Base-by-base conservation (phyloP, 1,284 basidiomycete species). In the Ustilago tritici region DNA sequence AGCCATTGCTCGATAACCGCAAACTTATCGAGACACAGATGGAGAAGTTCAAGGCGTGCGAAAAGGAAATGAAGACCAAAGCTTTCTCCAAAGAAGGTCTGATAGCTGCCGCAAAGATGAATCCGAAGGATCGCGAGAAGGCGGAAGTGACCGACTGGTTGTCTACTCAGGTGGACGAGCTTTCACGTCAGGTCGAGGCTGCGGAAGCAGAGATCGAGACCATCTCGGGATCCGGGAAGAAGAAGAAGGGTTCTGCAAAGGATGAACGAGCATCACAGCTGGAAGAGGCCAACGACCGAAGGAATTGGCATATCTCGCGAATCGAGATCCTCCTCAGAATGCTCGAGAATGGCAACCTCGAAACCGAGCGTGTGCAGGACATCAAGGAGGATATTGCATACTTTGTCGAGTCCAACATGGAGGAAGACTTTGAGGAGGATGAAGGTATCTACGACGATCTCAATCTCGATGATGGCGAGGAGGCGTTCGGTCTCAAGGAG, bases 1-100 rank as follows among this genome's bases (percentile, higher is more conserved):
- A 92, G 47, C 89, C 91, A 66, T 89, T 99, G 81, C 88, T 97
- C 83, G 96, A 99, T 63, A 95, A 97, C 88, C 91, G 97, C 80
- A 93, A 92, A 87, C 88, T 98, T 76, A 99, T 99, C 86, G 97
- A 99, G 89, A 97, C 94, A 82, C 97, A 99, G 97, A 99, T 99
- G 97, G 97, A 99, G 89, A 95, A 94, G 85, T 99, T 99, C 91
- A 99, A 99, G 86, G 96, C 96, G 31, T 94, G 95, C 88, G 97
- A 99, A 89, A 99, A 99, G 89, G 97, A 99, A 88, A 98, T 99
- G 95, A 99, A 99, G 90, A 99, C 97, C 74, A 99, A 99, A 87
- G 97, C 97, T 0, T 99, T 99, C 88, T 98, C 95, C 36, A 99
- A 99, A 87, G 97, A 98, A 87, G 97, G 97, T 41, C 90, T 99